Base-by-base conservation (phyloP, 441 rosid species). In the Erodium chrysanthum region DNA sequence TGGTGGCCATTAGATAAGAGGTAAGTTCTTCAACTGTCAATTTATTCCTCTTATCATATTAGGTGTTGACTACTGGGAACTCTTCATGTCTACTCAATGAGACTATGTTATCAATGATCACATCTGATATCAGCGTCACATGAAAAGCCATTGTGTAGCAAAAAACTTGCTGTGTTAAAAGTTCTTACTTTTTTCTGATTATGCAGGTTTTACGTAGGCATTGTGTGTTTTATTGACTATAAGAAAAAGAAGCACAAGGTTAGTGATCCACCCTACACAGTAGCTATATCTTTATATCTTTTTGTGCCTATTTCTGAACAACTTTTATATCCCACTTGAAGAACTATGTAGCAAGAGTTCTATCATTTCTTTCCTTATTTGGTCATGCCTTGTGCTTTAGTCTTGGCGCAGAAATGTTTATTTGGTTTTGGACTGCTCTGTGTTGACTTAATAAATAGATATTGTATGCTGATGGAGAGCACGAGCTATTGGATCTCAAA, bases 1-100 rank as follows among this genome's bases (percentile, higher is more conserved):
- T 92, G 96, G 94, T 92, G 98, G 96, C 98, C 96, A 14, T n/a
- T 74, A 65, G 98, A 92, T 74, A 79, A 71, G 70, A 83, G 1
- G 96, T 90, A 84, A 79, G 85, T 74, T 25, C 62, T 63, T 18
- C 21, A 70, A 15, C 61, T 54, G 20, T 73, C 20, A 54, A 10
- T 10, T n/a, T n/a, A n/a, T n/a, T n/a, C n/a, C n/a, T n/a, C n/a
- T n/a, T n/a, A 10, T 7, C 48, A 42, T 42, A 35, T 12, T 42
- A 42, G 12, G 48, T 35, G 3, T 42, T 42, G 46, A 42, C 48
- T 42, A 42, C 48, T 11, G 40, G 48, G 48, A 42, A 42, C 48
- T 42, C 48, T 11, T 42, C 48, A 42, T 42, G n/a, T 42, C n/a
- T 11, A 42, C 48, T 12, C 14, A 42, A 42, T 11, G 11, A 0